Conservation (phyloP, 805 yeast genomes). For the Saccharomyces cerevisiae region DNA sequence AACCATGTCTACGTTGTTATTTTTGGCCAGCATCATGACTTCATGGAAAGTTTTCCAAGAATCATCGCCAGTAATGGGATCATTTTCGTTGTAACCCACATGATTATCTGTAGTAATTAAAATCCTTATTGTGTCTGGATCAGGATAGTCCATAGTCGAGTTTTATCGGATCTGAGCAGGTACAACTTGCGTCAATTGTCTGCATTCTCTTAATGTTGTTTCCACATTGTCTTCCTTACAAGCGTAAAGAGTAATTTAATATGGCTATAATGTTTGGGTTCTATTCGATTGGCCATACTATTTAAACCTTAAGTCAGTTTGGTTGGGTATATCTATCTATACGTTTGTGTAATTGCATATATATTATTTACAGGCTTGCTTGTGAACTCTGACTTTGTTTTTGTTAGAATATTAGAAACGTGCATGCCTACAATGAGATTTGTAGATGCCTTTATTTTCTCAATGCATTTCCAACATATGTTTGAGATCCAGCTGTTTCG, state of each 20-base stretch:
- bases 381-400: background rate
- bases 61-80: slow-evolving; percentile 85
- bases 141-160: slow-evolving; percentile 22
- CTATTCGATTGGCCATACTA: background rate
- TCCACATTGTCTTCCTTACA: background rate
- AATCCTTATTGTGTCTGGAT: slow-evolving; percentile 58
- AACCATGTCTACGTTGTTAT: slow-evolving; percentile 75
- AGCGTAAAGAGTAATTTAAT: background rate
- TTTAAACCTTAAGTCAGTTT: background rate
- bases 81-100: slow-evolving; percentile 86
- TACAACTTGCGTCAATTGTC: background rate
- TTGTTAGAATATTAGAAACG: background rate
- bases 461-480: slow-evolving; percentile 50
- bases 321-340: background rate
- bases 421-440: background rate
- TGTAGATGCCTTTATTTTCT: background rate
- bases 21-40: slow-evolving; percentile 61
- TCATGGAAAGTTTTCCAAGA: slow-evolving; percentile 84
- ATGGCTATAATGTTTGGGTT: background rate
- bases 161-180: background rate
- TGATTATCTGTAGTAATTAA: slow-evolving; percentile 92
- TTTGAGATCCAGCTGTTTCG: slow-evolving; percentile 65
- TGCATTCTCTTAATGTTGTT: background rate
- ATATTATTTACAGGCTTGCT: background rate
- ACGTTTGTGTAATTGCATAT: background rate